phyloP scores from a whole-genome alignment of 352 stramenopile species.

The Bremia lactucae region DNA sequence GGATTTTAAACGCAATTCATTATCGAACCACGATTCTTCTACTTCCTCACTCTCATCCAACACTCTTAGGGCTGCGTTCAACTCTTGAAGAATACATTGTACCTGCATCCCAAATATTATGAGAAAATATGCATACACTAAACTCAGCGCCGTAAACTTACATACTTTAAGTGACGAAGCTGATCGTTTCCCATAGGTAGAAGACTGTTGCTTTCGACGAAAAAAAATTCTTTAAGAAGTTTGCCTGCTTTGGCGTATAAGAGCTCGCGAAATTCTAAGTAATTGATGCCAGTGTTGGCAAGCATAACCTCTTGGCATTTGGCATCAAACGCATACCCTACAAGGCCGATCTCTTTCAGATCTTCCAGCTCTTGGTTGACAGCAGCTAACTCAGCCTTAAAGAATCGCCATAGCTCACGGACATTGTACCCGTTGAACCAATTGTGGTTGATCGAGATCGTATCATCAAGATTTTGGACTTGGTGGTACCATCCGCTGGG shows the following conservation, averaged over 20 bases:
- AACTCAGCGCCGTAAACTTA: slow-evolving; percentile 6
- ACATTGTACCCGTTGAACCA: slow-evolving; percentile 91
- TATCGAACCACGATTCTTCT: slow-evolving; percentile 12
- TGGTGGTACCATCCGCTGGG: slow-evolving; percentile 93
- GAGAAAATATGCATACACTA: background rate
- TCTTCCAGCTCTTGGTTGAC: slow-evolving; percentile 53
- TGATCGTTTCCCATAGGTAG: slow-evolving; percentile 4
- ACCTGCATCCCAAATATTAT: slow-evolving; percentile 9
- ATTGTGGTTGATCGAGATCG: slow-evolving; percentile 96
- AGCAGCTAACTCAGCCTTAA: slow-evolving; percentile 47
- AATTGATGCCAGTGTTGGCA: slow-evolving; percentile 74
- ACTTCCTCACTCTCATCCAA: slow-evolving; percentile 8
- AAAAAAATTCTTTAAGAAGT: slow-evolving; percentile 11
- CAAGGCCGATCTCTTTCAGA: slow-evolving; percentile 51
- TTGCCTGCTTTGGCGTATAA: slow-evolving; percentile 39
- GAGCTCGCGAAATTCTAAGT: slow-evolving; percentile 47
- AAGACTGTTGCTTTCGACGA: background rate
- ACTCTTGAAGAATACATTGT: slow-evolving; percentile 19
- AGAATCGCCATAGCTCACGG: slow-evolving; percentile 49
- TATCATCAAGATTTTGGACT: slow-evolving; percentile 88
- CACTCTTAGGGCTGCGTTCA: slow-evolving; percentile 15
- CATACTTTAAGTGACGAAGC: slow-evolving; percentile 15
- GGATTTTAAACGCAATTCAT: slow-evolving; percentile 16
- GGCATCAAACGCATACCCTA: slow-evolving; percentile 36
- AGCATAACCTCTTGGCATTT: slow-evolving; percentile 72